Evolutionary conservation across 164 flowering plant genomes (phyloP).

Genomic region (Taxillus chinensis): DNA sequence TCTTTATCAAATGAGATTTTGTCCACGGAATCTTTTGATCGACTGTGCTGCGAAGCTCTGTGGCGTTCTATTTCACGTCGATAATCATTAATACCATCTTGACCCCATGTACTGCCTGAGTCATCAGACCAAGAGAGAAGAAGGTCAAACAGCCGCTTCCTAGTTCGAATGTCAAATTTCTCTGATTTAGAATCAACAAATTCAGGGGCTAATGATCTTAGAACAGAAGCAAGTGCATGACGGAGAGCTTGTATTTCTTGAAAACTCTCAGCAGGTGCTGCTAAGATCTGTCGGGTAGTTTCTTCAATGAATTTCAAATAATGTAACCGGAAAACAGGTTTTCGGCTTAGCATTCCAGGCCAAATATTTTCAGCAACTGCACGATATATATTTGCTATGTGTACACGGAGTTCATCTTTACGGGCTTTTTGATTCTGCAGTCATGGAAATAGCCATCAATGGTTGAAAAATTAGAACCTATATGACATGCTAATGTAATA

Average conservation of each 20-base stretch:
- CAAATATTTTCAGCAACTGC: constrained; percentile 88
- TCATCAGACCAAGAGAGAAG: constrained; percentile 96
- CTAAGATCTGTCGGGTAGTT: constrained; percentile 46
- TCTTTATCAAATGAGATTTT: constrained; percentile 93
- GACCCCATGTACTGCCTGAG: constrained; percentile 65
- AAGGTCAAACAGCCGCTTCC: constrained; percentile 87
- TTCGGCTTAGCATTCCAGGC: constrained; percentile 85
- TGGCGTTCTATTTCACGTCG: constrained; percentile 92
- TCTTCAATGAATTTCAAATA: constrained; percentile 91
- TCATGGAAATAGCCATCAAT: background rate
- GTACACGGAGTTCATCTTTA: constrained; percentile 90
- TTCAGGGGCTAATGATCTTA: constrained; percentile 85
- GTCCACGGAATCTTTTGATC: constrained; percentile 93
- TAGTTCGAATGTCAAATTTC: constrained; percentile 77
- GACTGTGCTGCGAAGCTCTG: constrained; percentile 70
- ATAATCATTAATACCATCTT: constrained; percentile 79
- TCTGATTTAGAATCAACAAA: constrained; percentile 90
- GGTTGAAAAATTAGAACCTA: background rate
- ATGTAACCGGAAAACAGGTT: constrained; percentile 78
- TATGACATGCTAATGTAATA: background rate
- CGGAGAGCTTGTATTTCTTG: constrained; percentile 93
- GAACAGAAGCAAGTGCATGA: constrained; percentile 83
- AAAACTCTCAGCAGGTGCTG: constrained; percentile 64
- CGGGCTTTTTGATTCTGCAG: constrained; percentile 85
- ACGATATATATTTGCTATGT: constrained; percentile 84